Evolutionary conservation across 1,284 basidiomycete species (phyloP).

Genomic region (Cryptococcus deneoformans): DNA sequence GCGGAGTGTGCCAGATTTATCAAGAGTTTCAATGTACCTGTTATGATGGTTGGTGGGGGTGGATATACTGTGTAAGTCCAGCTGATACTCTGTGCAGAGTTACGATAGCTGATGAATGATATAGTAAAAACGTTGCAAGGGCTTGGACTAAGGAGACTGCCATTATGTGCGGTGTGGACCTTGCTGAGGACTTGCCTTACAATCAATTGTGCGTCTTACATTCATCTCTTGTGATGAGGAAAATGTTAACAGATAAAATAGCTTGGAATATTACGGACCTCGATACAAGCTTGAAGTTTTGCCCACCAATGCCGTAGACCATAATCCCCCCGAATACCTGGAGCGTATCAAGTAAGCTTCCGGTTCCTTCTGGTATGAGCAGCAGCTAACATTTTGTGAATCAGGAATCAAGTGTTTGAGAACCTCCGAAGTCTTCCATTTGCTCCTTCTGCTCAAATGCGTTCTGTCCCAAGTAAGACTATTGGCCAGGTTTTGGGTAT

Average conservation of each 20-base stretch:
- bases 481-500: constrained; percentile 42
- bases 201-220: constrained; percentile 65
- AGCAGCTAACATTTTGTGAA: not conserved
- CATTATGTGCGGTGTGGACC: constrained; percentile 81
- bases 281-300: constrained; percentile 90
- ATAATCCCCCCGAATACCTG: constrained; percentile 81
- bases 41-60: constrained; percentile 91
- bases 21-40: constrained; percentile 76
- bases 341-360: constrained; percentile 68
- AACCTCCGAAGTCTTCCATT: constrained; percentile 73
- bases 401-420: constrained; percentile 67
- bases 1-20: constrained; percentile 88
- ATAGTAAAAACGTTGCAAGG: constrained; percentile 80
- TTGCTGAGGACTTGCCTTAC: constrained; percentile 84
- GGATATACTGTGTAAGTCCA: constrained; percentile 70
- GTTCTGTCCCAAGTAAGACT: constrained; percentile 64
- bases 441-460: constrained; percentile 85
- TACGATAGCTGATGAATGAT: not conserved
- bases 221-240: not conserved
- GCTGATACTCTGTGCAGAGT: not conserved
- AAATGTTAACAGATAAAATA: constrained; percentile 8
- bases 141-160: constrained; percentile 98
- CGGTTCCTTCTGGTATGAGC: not conserved
- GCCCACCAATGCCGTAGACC: constrained; percentile 90
- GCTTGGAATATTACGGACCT: constrained; percentile 96